Conservation (phyloP, 2,329 filamentous ascomycete genomes). For the Venturia asperata region DNA sequence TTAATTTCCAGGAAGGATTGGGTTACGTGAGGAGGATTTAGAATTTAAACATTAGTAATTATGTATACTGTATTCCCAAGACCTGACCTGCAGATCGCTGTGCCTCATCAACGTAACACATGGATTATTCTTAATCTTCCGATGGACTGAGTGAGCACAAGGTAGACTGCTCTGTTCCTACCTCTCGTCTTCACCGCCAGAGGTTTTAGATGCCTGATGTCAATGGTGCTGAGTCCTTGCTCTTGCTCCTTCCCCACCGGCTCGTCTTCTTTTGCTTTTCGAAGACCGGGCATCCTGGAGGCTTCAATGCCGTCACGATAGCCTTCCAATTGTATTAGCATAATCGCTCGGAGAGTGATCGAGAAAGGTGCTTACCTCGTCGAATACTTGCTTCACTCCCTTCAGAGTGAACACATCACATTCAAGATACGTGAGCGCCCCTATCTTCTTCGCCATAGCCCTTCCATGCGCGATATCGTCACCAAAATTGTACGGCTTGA, state of each 20-base stretch:
- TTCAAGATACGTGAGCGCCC: background rate
- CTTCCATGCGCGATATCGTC: background rate
- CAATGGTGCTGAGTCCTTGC: background rate
- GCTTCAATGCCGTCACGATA: slow-evolving; percentile 6
- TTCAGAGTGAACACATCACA: background rate
- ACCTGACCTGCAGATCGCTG: too few species aligned
- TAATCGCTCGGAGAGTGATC: background rate
- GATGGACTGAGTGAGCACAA: background rate
- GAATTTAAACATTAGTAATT: too few species aligned
- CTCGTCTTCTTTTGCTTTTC: background rate
- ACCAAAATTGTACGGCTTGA: background rate
- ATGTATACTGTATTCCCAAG: too few species aligned
- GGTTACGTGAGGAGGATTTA: too few species aligned
- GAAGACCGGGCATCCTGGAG: background rate
- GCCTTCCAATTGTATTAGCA: background rate
- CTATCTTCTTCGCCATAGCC: background rate
- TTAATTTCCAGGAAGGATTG: too few species aligned
- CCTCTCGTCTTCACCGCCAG: background rate
- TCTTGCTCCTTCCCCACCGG: background rate
- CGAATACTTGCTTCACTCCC: background rate
- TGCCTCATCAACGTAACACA: background rate
- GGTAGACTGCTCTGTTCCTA: background rate
- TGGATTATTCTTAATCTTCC: background rate
- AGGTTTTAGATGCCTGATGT: background rate
- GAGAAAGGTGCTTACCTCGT: background rate